Base-by-base conservation (phyloP, 129 eudicot genomes). In the Cynara cardunculus region DNA sequence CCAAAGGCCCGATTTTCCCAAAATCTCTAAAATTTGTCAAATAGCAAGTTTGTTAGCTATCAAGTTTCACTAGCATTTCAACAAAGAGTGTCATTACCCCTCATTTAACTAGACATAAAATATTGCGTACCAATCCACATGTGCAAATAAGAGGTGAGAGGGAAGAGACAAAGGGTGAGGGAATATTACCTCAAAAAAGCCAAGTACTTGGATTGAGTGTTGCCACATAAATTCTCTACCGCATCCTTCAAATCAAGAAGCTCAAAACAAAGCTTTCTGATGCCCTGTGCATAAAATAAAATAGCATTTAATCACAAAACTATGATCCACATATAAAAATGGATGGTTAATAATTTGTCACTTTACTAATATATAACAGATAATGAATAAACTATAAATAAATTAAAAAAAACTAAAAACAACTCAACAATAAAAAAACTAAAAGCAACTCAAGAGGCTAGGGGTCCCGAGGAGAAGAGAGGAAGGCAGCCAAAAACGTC, bases 241-340 rank as follows among this genome's bases (percentile, higher is more conserved):
- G 99, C 94, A 71, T 95, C 99, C 86, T 95, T 95, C 82, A 95
- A 84, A 89, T 95, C 97, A 91, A 95, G 84, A 81, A 95, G 97
- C 94, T 95, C 97, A 78, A 91, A 92, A 69, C 99, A 95, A 25
- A 95, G 88, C 82, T 90, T 92, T 81, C 99, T 89, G 84, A 95
- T 92, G 73, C 99, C 99, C 99, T 95, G 72, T 78, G 81, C 11
- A 80, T 59, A 46, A 49, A 61, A 79, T 35, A 74, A 77, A 70
- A 0, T 44, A 14, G 59, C n/a, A 39, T 19, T 39, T 74, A 46
- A 53, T 79, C 62, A 65, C 76, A 46, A 8, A 67, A 32, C 49
- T 53, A 25, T 24, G 21, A 59, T 62, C 39, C 24, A 72, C 3
- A 75, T 44, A 24, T 49, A 49, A 27, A 73, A 28, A 19, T 67